These are phyloP conservation scores for Discostella stelligera DNA, from an alignment of 352 stramenopile species.

Conservation along the genomic window DNA sequence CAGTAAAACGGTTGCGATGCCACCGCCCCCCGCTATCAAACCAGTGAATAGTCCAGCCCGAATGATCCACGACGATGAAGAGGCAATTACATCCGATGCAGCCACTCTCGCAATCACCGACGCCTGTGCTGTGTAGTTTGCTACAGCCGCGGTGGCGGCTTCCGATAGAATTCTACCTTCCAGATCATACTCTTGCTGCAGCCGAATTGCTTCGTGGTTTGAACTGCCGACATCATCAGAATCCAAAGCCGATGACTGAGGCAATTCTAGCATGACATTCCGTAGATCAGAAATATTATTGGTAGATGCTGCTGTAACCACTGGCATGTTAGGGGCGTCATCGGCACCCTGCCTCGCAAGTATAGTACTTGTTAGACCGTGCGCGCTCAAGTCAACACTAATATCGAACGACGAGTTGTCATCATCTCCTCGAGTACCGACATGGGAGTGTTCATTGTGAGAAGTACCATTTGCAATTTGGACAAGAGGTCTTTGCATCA, in stretches of 20 bases:
- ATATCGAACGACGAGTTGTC: constrained; percentile 28
- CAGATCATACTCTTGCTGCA: constrained; percentile 39
- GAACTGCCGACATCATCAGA: constrained; percentile 1
- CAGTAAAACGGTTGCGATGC: constrained; percentile 25
- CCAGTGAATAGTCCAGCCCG: constrained; percentile 31
- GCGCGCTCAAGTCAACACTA: constrained; percentile 8
- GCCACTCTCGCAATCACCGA: constrained; percentile 20
- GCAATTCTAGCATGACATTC: not conserved
- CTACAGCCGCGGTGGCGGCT: constrained; percentile 27
- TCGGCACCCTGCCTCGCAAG: not conserved
- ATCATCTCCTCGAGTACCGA: constrained; percentile 16
- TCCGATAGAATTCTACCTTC: constrained; percentile 45
- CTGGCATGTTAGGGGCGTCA: not conserved
- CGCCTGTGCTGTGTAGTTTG: constrained; percentile 42
- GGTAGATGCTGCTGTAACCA: not conserved
- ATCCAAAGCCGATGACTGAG: not conserved
- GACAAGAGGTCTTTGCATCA: not conserved
- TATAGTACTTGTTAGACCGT: not conserved
- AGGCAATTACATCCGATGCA: constrained; percentile 21
- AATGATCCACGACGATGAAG: constrained; percentile 37
- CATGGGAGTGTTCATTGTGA: constrained; percentile 10
- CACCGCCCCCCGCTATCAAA: constrained; percentile 35
- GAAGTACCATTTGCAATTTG: not conserved
- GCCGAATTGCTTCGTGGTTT: constrained; percentile 2
- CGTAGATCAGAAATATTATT: not conserved